Percentiles rank a stretch among this genome's conserved stretches.
These are phyloP conservation scores for Biscogniauxia marginata DNA, from an alignment of 2,329 filamentous ascomycete species.

Conservation along the genomic window DNA sequence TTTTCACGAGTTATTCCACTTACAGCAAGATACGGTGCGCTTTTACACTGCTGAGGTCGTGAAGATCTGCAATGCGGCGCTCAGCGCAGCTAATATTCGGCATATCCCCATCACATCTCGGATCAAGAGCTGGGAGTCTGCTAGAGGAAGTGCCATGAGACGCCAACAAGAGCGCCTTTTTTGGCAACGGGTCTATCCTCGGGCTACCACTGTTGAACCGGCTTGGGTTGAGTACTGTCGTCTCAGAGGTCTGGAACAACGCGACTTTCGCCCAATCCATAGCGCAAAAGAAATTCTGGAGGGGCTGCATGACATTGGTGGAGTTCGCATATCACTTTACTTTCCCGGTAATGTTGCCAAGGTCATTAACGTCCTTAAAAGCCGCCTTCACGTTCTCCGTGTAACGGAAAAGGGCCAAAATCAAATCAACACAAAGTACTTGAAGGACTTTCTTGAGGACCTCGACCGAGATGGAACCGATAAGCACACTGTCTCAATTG, in stretches of 20 bases:
- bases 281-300: slow-evolving; percentile 2
- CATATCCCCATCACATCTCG: background rate
- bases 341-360: slow-evolving; percentile 8
- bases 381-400: background rate
- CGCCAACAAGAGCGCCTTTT: background rate
- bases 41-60: background rate
- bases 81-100: background rate
- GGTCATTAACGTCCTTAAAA: slow-evolving; percentile 6
- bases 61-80: background rate
- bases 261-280: background rate
- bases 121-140: background rate
- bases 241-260: background rate
- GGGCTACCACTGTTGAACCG: background rate
- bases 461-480: no score
- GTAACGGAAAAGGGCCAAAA: background rate
- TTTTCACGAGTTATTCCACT: background rate
- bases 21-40: background rate
- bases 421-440: background rate
- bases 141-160: background rate
- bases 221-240: background rate
- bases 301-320: slow-evolving; percentile 11
- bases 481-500: no score
- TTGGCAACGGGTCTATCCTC: background rate
- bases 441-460: background rate
- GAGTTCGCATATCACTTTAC: slow-evolving; percentile 7